These are phyloP conservation scores for Capsella rubella DNA, from an alignment of 441 rosid species.

Conservation along the genomic window DNA sequence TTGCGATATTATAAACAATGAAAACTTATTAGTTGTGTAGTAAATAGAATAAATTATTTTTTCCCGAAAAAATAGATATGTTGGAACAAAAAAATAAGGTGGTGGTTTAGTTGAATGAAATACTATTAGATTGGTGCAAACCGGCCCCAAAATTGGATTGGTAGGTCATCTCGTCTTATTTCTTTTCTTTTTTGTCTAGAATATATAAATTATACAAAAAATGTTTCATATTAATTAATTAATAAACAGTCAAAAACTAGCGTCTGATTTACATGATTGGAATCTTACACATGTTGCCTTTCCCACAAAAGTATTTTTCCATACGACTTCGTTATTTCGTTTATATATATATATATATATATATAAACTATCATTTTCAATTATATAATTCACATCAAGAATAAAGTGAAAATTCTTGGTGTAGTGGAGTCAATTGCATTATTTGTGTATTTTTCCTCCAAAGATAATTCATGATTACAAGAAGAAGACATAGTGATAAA, in stretches of 20 bases:
- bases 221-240: background rate
- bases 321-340: constrained; percentile 4
- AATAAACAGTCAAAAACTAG: constrained; percentile 28
- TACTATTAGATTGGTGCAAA: too few species aligned
- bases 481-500: background rate
- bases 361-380: background rate
- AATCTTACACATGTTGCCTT: constrained; percentile 36
- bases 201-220: too few species aligned
- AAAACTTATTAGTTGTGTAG: too few species aligned
- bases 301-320: constrained; percentile 19
- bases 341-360: background rate
- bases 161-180: too few species aligned
- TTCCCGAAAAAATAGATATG: too few species aligned
- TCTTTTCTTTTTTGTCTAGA: too few species aligned
- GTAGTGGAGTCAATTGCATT: background rate
- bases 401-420: constrained; percentile 15
- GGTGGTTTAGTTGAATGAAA: too few species aligned
- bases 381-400: constrained; percentile 8
- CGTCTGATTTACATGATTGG: constrained; percentile 36
- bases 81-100: too few species aligned
- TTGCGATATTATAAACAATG: too few species aligned
- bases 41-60: too few species aligned
- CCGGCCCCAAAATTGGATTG: too few species aligned
- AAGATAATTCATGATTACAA: background rate
- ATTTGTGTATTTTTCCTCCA: background rate